Percentiles rank a stretch among this genome's conserved stretches.
These are phyloP conservation scores for Hydrangea macrophylla DNA, from an alignment of 148 eudicot species.

Conservation along the genomic window DNA sequence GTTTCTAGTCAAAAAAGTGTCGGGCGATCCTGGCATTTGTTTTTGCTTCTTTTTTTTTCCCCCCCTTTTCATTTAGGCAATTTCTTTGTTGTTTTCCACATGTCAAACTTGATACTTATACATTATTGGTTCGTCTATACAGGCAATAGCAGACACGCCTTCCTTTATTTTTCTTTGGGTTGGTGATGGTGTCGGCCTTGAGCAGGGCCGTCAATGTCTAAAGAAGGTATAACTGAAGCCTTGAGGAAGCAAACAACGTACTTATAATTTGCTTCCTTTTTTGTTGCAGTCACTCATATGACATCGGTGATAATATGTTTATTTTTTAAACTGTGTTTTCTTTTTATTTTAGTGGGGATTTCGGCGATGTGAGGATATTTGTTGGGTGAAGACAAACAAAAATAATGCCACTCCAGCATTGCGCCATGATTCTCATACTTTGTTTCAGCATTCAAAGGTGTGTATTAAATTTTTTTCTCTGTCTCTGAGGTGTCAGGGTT, in stretches of 20 bases:
- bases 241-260: background rate
- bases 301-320: too few species aligned
- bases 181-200: slow-evolving; percentile 97
- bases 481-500: background rate
- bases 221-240: slow-evolving; percentile 60
- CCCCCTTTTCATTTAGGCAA: too few species aligned
- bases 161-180: slow-evolving; percentile 98
- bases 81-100: too few species aligned
- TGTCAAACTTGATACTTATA: background rate
- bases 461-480: slow-evolving; percentile 7
- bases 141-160: slow-evolving; percentile 98
- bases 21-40: too few species aligned
- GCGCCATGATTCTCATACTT: slow-evolving; percentile 95
- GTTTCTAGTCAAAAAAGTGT: too few species aligned
- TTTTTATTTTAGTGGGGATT: slow-evolving; percentile 83
- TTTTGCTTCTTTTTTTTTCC: too few species aligned
- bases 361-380: slow-evolving; percentile 95
- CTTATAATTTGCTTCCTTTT: background rate
- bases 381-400: slow-evolving; percentile 99
- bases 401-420: slow-evolving; percentile 69
- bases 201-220: slow-evolving; percentile 93
- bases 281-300: background rate
- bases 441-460: slow-evolving; percentile 95
- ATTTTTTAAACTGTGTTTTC: background rate
- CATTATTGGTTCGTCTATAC: slow-evolving; percentile 12